Conservation (phyloP, 495 filamentous ascomycete species). For the Aspergillus carlsbadensis region DNA sequence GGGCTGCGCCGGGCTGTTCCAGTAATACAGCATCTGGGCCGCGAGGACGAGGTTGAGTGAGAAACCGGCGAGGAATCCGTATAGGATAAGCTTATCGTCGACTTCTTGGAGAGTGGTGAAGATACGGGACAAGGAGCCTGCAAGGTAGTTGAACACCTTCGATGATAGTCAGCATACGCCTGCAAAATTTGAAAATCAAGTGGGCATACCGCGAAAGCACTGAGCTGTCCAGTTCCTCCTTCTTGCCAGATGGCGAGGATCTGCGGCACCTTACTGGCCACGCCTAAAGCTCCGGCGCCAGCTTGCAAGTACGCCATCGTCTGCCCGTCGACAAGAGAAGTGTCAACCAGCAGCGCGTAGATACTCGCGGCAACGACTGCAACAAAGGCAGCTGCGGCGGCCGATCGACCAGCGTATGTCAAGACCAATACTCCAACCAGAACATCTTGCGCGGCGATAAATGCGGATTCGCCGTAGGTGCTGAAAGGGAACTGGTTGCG, state of each 20-base stretch:
- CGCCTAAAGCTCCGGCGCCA: constrained; percentile 75
- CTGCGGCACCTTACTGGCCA: constrained; percentile 91
- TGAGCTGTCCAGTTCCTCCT: constrained; percentile 90
- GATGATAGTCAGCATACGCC: constrained; percentile 11
- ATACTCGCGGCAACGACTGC: constrained; percentile 66
- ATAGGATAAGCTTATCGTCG: constrained; percentile 90
- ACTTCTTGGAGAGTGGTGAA: constrained; percentile 97
- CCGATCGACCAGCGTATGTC: constrained; percentile 64
- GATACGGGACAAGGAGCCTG: constrained; percentile 86
- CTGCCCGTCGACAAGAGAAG: constrained; percentile 63
- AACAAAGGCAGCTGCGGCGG: constrained; percentile 69
- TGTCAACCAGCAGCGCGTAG: constrained; percentile 66
- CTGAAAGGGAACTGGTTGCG: constrained; percentile 90
- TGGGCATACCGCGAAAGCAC: constrained; percentile 84
- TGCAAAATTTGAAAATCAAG: background rate
- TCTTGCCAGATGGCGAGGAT: constrained; percentile 79
- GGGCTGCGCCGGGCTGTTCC: constrained; percentile 64
- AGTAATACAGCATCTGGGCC: constrained; percentile 93
- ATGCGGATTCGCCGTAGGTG: constrained; percentile 90
- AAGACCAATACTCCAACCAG: constrained; percentile 82
- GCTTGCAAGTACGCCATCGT: constrained; percentile 77
- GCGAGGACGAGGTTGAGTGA: constrained; percentile 83
- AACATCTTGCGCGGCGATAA: constrained; percentile 90
- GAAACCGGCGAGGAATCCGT: constrained; percentile 88
- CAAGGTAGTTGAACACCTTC: constrained; percentile 98